These are phyloP conservation scores for Madurella mycetomatis DNA, from an alignment of 2,329 filamentous ascomycete species.

Conservation along the genomic window DNA sequence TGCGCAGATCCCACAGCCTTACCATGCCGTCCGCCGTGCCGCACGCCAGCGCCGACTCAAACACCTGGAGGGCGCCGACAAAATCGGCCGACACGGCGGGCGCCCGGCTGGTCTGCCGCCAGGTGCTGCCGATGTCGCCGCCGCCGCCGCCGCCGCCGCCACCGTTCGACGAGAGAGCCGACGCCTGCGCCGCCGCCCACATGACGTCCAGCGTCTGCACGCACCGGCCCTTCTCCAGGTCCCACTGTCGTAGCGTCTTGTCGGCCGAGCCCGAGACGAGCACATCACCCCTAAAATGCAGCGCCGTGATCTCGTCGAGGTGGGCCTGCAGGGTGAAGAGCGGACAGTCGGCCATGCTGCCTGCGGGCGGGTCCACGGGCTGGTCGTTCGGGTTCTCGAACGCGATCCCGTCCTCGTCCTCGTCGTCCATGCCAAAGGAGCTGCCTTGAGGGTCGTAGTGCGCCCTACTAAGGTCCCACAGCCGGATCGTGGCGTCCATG, in stretches of 20 bases:
- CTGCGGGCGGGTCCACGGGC: slow-evolving; percentile 64
- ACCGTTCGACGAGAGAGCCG: slow-evolving; percentile 55
- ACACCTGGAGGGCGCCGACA: slow-evolving; percentile 90
- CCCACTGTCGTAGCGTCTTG: slow-evolving; percentile 97
- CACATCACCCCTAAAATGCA: slow-evolving; percentile 84
- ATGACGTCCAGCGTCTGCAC: slow-evolving; percentile 96
- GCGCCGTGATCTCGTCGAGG: slow-evolving; percentile 87
- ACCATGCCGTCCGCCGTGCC: slow-evolving; percentile 98
- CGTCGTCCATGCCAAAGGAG: slow-evolving; percentile 53
- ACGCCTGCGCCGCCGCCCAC: slow-evolving; percentile 93
- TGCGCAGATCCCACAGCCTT: slow-evolving; percentile 90
- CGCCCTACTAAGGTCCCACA: slow-evolving; percentile 92
- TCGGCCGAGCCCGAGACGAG: slow-evolving; percentile 94
- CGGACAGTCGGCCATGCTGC: slow-evolving; percentile 83
- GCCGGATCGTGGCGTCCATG: slow-evolving; percentile 85
- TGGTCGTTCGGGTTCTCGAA: slow-evolving; percentile 68
- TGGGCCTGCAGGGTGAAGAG: slow-evolving; percentile 87
- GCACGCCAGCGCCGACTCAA: slow-evolving; percentile 91
- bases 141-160: slow-evolving; percentile 41
- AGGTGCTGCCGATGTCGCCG: slow-evolving; percentile 40
- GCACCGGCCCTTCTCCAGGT: slow-evolving; percentile 93
- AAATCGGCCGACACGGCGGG: slow-evolving; percentile 83
- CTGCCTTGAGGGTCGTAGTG: slow-evolving; percentile 71
- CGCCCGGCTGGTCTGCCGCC: slow-evolving; percentile 68
- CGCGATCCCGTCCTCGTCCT: slow-evolving; percentile 63